Percentiles rank a stretch among this genome's conserved stretches.
Evolutionary conservation across 805 yeast genomes (phyloP).

Genomic region (Wickerhamomyces alni): DNA sequence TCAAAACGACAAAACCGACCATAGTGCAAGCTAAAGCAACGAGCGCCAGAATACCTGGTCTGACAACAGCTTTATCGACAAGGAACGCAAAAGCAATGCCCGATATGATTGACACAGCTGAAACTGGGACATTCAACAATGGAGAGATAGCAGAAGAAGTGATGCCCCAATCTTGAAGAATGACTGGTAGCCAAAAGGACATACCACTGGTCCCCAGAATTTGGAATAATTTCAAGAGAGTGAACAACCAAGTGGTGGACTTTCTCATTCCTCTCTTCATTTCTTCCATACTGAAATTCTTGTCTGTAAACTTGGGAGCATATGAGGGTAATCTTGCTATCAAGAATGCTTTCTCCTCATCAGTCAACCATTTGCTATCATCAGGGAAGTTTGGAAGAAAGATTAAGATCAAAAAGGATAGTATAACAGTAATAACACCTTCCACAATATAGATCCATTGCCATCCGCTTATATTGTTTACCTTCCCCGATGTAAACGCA

Average conservation of each 20-base stretch:
- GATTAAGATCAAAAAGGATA: conserved; percentile 28
- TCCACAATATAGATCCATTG: conserved; percentile 33
- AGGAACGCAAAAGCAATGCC: too few species aligned
- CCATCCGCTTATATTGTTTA: conserved; percentile 37
- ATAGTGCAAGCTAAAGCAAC: too few species aligned
- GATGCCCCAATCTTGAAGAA: too few species aligned
- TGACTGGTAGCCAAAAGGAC: neutral
- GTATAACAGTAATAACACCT: conserved; percentile 37
- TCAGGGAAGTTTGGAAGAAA: conserved; percentile 38
- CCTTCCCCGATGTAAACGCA: conserved; percentile 26
- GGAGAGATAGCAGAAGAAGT: too few species aligned
- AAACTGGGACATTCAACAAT: too few species aligned
- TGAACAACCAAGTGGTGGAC: neutral
- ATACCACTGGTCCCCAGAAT: neutral
- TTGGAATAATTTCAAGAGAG: neutral
- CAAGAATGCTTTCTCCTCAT: conserved; percentile 8
- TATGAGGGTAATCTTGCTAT: neutral
- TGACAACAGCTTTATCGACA: too few species aligned
- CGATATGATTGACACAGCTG: too few species aligned
- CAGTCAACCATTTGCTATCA: conserved; percentile 36
- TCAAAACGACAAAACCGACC: too few species aligned
- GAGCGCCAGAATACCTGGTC: too few species aligned
- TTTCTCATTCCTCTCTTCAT: neutral
- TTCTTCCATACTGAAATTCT: neutral
- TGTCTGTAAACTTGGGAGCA: neutral